Evolutionary conservation across 805 yeast genomes (phyloP).

Genomic region (Yarrowia sp.): DNA sequence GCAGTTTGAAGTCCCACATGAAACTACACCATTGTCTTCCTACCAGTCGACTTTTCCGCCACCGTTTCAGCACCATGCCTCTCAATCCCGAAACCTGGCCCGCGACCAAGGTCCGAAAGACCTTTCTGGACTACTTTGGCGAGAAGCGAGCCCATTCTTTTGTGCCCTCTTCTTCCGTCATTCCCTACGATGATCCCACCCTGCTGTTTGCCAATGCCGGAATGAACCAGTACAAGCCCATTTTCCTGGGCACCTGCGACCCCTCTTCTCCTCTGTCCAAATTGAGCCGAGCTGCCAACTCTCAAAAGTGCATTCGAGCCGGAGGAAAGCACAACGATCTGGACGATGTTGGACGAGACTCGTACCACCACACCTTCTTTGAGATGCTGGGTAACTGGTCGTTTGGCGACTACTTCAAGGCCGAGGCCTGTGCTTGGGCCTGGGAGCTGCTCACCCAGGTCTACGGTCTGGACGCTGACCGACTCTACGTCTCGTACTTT

Average conservation of each 20-base stretch:
- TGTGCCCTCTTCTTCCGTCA: constrained; percentile 90
- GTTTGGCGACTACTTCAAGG: constrained; percentile 96
- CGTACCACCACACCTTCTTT: constrained; percentile 96
- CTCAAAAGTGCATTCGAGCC: constrained; percentile 98
- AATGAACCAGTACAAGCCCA: constrained; percentile 98
- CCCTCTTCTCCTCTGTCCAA: constrained; percentile 84
- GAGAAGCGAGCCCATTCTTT: constrained; percentile 63
- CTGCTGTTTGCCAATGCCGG: constrained; percentile 97
- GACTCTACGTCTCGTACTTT: constrained; percentile 92
- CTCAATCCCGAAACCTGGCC: constrained; percentile 30
- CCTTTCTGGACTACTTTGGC: constrained; percentile 80
- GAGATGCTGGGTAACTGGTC: constrained; percentile 99
- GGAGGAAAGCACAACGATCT: constrained; percentile 97
- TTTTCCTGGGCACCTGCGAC: constrained; percentile 94
- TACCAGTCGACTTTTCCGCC: not conserved
- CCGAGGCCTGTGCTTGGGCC: constrained; percentile 82
- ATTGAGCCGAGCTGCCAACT: constrained; percentile 86
- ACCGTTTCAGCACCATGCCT: constrained; percentile 9
- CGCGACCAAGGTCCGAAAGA: constrained; percentile 59
- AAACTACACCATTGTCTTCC: not conserved
- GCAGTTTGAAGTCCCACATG: not conserved
- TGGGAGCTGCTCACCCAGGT: constrained; percentile 90
- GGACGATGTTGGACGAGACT: constrained; percentile 97
- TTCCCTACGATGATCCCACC: constrained; percentile 98
- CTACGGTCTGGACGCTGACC: constrained; percentile 71